Evolutionary conservation across 2,329 filamentous ascomycete genomes (phyloP), one percentile per base, ranked within the genome.

Genomic region (Pseudocercospora fijiensis): DNA sequence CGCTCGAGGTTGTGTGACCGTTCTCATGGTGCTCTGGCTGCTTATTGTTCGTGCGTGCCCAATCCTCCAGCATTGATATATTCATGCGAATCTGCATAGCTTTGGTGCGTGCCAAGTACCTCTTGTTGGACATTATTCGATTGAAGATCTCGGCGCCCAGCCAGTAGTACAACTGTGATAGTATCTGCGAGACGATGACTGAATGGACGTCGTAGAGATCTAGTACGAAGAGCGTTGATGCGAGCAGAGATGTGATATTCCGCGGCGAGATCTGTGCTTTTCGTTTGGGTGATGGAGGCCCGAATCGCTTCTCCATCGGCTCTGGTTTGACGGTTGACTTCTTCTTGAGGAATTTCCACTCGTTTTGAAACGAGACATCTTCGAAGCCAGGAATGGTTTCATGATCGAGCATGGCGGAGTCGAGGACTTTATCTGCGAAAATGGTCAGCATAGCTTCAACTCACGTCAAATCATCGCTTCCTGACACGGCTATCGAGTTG

Each of bases 71-170:
- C 7, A 88, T 89, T 0, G 95, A 98, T 6, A 99, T 88, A 75
- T 99, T 99, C 93, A 99, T 98, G 69, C 95, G 91, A 71, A 99
- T 98, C 76, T 99, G 95, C 95, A 99, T 99, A 3, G 95, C 95
- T 78, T 99, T 99, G 18, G 95, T 99, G 59, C 95, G 86, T 5
- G 95, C 94, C 9, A 99, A 83, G 73, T 97, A 99, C 76, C 94
- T 93, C 68, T 92, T 87, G 73, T 96, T 97, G 28, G 91, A 94
- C 91, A 99, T 96, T 77, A 99, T 91, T 63, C 94, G 90, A 77
- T 99, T 99, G 81, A 99, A 99, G 8, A 98, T 86, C 78, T 99
- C 95, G 0, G 94, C 91, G 6, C 93, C 91, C 16, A 99, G 84
- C 95, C 95, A 99, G 79, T 97, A 99, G 51, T 98, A 84, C 1